Conservation (phyloP, 169 alveolate genomes). For the Cryptosporidium felis region DNA sequence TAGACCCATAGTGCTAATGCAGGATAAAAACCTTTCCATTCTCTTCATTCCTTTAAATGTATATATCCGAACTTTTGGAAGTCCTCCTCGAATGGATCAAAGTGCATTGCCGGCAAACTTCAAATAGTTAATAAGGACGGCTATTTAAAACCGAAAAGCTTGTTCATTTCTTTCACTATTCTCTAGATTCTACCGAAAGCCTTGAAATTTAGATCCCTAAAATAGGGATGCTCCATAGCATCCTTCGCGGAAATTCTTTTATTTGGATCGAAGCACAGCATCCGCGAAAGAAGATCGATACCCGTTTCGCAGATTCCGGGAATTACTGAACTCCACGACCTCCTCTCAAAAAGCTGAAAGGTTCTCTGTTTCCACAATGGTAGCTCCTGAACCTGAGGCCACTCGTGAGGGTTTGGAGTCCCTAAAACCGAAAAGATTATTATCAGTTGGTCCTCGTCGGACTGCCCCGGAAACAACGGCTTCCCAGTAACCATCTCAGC, state of each 20-base stretch:
- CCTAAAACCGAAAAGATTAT: constrained; percentile 96
- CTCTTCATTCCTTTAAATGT: too few relatives aligned
- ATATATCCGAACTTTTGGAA: too few relatives aligned
- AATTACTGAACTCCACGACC: constrained; percentile 64
- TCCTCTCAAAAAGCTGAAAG: constrained; percentile 36
- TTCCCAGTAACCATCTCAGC: constrained; percentile 97
- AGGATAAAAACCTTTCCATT: too few relatives aligned
- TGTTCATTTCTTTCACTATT: too few relatives aligned
- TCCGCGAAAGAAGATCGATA: constrained; percentile 86
- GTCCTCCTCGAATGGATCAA: too few relatives aligned
- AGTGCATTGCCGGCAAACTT: too few relatives aligned
- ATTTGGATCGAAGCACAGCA: constrained; percentile 92
- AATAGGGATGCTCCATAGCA: constrained; percentile 94
- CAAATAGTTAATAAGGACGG: too few relatives aligned
- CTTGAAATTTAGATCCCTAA: constrained; percentile 82
- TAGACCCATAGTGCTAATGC: too few relatives aligned
- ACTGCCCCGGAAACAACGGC: constrained; percentile 95
- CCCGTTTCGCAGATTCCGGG: constrained; percentile 88
- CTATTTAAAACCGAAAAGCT: too few relatives aligned
- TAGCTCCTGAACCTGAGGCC: constrained; percentile 93
- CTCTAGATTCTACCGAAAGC: too few relatives aligned
- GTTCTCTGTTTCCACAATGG: constrained; percentile 90
- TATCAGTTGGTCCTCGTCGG: constrained; percentile 96
- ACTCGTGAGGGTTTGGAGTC: constrained; percentile 90
- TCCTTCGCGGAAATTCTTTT: constrained; percentile 94